These are phyloP conservation scores for Xylariaceae sp. DNA, from an alignment of 2,329 filamentous ascomycete genomes.

Conservation along the genomic window DNA sequence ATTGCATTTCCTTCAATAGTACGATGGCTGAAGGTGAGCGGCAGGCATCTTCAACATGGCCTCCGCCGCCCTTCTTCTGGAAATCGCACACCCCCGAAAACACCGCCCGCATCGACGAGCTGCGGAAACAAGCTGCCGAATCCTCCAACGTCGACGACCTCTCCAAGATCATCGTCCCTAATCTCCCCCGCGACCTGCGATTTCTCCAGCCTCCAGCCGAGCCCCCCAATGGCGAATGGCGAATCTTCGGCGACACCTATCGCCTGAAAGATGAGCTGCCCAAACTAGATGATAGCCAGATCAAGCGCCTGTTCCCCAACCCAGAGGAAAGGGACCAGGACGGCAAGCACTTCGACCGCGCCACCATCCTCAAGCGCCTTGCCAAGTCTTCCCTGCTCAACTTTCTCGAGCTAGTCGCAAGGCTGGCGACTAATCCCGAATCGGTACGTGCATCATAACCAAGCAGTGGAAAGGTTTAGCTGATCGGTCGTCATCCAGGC, in stretches of 20 bases:
- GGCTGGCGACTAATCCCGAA: constrained; percentile 65
- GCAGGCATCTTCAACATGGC: constrained; percentile 66
- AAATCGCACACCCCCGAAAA: constrained; percentile 80
- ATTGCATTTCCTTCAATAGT: not conserved
- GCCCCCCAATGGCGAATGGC: constrained; percentile 64
- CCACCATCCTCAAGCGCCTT: constrained; percentile 70
- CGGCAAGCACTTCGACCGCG: constrained; percentile 59
- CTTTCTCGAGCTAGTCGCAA: constrained; percentile 79
- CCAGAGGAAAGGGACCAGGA: constrained; percentile 46
- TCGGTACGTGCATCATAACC: constrained; percentile 35
- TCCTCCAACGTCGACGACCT: constrained; percentile 27
- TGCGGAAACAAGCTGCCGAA: constrained; percentile 41
- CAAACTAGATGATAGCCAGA: constrained; percentile 70
- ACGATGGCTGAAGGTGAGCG: constrained; percentile 31
- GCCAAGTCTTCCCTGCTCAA: constrained; percentile 84
- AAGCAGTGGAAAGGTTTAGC: not conserved
- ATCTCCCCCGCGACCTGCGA: constrained; percentile 68
- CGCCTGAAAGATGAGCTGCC: constrained; percentile 17
- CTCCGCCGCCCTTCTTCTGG: constrained; percentile 87
- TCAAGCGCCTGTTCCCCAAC: constrained; percentile 56
- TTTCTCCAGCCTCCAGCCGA: constrained; percentile 79
- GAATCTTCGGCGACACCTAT: constrained; percentile 27
- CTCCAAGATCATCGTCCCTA: constrained; percentile 36
- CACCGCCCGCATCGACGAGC: constrained; percentile 51
- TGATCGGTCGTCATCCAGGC: constrained; percentile 41